Evolutionary conservation across 352 stramenopile genomes (phyloP), one percentile per base, ranked within the genome.

Genomic region (Globisporangium okanoganense): DNA sequence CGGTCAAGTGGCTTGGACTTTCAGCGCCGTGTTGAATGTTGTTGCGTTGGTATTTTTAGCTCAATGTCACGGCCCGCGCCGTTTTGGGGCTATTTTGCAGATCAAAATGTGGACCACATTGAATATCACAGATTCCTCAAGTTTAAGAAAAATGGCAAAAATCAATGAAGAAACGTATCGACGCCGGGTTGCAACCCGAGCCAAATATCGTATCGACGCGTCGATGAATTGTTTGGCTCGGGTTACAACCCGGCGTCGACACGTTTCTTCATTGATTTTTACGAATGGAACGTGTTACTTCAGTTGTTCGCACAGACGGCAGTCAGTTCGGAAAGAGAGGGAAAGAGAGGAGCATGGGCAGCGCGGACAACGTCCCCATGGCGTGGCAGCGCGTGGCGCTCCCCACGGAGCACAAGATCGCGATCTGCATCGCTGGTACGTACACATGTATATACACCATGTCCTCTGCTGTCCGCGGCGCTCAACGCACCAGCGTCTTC

Each of bases 401-500:
- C 49, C 63, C 56, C 49, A 70, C 33, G 9, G 82, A 91, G 55
- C 69, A 76, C 44, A 91, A 89, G 72, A 70, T 91, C 59, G 76
- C 71, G 6, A 14, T 82, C 58, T 88, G 73, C 58, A 87, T 91
- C 45, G 55, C 68, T 38, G 76, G 82, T 88, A 43, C 61, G 74
- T 70, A 2, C 5, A 6, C 5, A 6, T 66, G 33, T 16, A 3
- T 25, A 40, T 18, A 1, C 18, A 52, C 8, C 6, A 5, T 5
- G 20, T 18, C 36, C 36, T 10, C 36, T 41, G 36, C 14, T 35
- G 13, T 18, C 20, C 13, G 24, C 13, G 5, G 45, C 13, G 29
- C 16, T 33, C 2, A 2, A 33, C 29, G 12, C 3, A 31, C 44
- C 16, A 50, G 14, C 14, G 20, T 53, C 22, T 16, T 44, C 25